A percentile compares a stretch with the other conserved stretches of the same genome.
Evolutionary conservation across 2,329 filamentous ascomycete species (phyloP).

Genomic region (Ceratocystis diversiconidia): DNA sequence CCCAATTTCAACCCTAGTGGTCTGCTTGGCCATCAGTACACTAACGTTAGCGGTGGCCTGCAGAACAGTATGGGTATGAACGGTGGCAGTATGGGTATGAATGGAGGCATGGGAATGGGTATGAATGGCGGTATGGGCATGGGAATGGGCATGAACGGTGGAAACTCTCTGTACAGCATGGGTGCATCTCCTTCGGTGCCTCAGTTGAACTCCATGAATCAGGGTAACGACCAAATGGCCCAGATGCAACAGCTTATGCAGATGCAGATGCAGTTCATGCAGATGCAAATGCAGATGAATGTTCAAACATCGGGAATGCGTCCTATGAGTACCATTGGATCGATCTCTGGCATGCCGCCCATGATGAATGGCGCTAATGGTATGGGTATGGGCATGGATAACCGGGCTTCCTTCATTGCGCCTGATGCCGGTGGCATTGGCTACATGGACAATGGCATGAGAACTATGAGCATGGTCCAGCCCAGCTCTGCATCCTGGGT

Average conservation of each 20-base stretch:
- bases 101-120: slow-evolving; percentile 19
- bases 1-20: slow-evolving; percentile 26
- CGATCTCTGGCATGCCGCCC: slow-evolving; percentile 33
- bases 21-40: slow-evolving; percentile 30
- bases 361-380: slow-evolving; percentile 43
- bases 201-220: slow-evolving; percentile 21
- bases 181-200: slow-evolving; percentile 21
- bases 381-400: slow-evolving; percentile 26
- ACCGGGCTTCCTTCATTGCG: slow-evolving; percentile 35
- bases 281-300: slow-evolving; percentile 84
- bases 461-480: slow-evolving; percentile 76
- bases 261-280: slow-evolving; percentile 75
- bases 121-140: slow-evolving; percentile 14
- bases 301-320: slow-evolving; percentile 12
- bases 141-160: slow-evolving; percentile 11
- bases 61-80: slow-evolving; percentile 14
- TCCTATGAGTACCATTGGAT: slow-evolving; percentile 13
- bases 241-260: slow-evolving; percentile 40
- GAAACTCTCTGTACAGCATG: slow-evolving; percentile 18
- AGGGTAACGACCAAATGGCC: slow-evolving; percentile 18
- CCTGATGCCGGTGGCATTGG: slow-evolving; percentile 34
- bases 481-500: slow-evolving; percentile 46
- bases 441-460: slow-evolving; percentile 34
- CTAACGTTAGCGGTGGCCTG: slow-evolving; percentile 33
- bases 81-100: slow-evolving; percentile 24